Evolutionary conservation across 129 eudicot species (phyloP), one percentile per base, ranked within the genome.

Genomic region (Erigeron canadensis): DNA sequence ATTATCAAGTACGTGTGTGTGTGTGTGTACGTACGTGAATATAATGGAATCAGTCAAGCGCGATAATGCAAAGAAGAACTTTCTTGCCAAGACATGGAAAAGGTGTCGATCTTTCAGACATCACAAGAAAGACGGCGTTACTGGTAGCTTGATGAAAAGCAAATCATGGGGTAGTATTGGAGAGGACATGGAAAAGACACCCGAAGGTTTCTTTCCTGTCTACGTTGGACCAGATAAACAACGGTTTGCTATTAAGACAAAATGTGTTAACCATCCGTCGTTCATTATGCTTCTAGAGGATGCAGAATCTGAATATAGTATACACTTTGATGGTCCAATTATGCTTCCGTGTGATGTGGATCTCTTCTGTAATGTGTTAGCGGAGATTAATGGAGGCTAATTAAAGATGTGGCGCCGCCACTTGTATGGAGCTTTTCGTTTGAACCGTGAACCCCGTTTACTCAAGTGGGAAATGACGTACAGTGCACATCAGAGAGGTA

Each of bases 271-370:
- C 22, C 96, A 91, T 66, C 96, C 98, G 0, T 58, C 83, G 75
- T 91, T 91, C 83, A 70, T 73, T 77, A 75, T 78, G 87, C 72
- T 91, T 55, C 81, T 91, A 8, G 96, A 91, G 62, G 95, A 91
- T 63, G 96, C 98, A 6, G 91, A 86, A 65, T 21, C 40, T 46
- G 89, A 86, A 64, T 91, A 91, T 50, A 96, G 97, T 2, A 83
- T 68, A 55, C 43, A 37, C 1, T 81, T 82, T 22, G 80, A 84
- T 5, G 97, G 97, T 2, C 97, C 97, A 58, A 75, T 91, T 1
- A 38, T 54, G 71, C 83, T 91, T 38, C 96, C 97, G 0, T 91
- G 97, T 69, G 91, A 88, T 12, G 94, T 91, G 0, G 80, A 81
- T 73, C 78, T 82, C 37, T 91, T 91, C 45, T 80, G 63, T 70